Conservation (phyloP, 2,329 filamentous ascomycete genomes). For the Neopestalotiopsis sp. region DNA sequence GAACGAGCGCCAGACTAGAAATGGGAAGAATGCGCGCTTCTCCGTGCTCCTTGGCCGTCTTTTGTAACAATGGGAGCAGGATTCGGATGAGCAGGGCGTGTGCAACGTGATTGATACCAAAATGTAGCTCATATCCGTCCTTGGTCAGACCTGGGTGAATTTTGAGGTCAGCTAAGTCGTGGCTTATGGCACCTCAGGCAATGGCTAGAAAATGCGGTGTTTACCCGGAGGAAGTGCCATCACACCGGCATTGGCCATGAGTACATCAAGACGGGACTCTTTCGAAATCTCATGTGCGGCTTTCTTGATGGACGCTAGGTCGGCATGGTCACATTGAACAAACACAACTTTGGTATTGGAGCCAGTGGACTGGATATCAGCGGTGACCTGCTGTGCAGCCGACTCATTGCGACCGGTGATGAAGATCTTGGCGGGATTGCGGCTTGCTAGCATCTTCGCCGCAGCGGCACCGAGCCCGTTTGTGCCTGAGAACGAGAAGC, state of each 20-base stretch:
- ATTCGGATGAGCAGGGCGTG: conserved; percentile 1
- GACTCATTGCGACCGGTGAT: conserved; percentile 38
- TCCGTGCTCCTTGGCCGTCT: conserved; percentile 27
- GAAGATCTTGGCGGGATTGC: conserved; percentile 26
- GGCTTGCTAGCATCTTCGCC: conserved; percentile 42
- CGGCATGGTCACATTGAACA: background rate
- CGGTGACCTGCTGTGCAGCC: conserved; percentile 26
- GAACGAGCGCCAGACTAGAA: conserved; percentile 8
- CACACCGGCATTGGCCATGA: conserved; percentile 8
- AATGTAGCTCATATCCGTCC: conserved; percentile 15
- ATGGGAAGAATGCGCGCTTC: conserved; percentile 32
- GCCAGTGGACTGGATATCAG: background rate
- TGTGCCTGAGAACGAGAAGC: conserved; percentile 30
- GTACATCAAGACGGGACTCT: conserved; percentile 3
- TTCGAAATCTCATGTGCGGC: background rate
- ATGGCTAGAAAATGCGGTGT: background rate
- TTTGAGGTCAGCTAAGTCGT: background rate
- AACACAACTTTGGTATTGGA: background rate
- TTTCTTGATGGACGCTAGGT: conserved; percentile 17
- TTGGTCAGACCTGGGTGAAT: background rate
- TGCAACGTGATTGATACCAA: conserved; percentile 9
- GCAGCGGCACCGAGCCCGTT: conserved; percentile 45
- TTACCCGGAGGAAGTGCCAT: conserved; percentile 4
- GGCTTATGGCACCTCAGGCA: background rate
- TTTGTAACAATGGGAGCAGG: conserved; percentile 7